Evolutionary conservation across 2,329 filamentous ascomycete species (phyloP).

Genomic region (Stromatinia cepivora): DNA sequence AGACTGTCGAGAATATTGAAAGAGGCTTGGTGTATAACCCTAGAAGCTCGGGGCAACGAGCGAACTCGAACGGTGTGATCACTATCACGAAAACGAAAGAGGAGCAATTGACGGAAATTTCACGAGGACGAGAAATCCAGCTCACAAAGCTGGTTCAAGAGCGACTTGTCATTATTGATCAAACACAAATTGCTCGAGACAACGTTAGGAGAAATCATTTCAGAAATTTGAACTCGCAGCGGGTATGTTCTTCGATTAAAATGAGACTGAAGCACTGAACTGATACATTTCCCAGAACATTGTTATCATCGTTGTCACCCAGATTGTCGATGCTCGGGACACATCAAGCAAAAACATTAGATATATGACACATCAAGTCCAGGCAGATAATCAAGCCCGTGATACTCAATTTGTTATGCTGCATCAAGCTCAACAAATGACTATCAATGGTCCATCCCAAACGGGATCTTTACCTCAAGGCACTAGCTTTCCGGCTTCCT

Average conservation of each 20-base stretch:
- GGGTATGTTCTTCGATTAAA: slow-evolving; percentile 29
- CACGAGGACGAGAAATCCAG: slow-evolving; percentile 29
- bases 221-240: slow-evolving; percentile 34
- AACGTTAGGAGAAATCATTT: slow-evolving; percentile 40
- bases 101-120: slow-evolving; percentile 24
- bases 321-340: slow-evolving; percentile 35
- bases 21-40: slow-evolving; percentile 33
- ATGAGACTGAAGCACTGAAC: slow-evolving; percentile 12
- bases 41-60: slow-evolving; percentile 21
- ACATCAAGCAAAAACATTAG: slow-evolving; percentile 30
- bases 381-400: slow-evolving; percentile 28
- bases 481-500: not conserved
- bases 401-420: slow-evolving; percentile 30
- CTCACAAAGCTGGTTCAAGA: slow-evolving; percentile 27
- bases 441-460: slow-evolving; percentile 18
- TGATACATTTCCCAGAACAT: slow-evolving; percentile 34
- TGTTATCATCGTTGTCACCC: slow-evolving; percentile 36
- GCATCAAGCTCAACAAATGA: slow-evolving; percentile 27
- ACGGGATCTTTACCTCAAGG: slow-evolving; percentile 11
- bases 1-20: slow-evolving; percentile 28
- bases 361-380: slow-evolving; percentile 36
- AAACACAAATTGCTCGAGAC: slow-evolving; percentile 30
- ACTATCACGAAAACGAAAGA: slow-evolving; percentile 29
- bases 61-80: slow-evolving; percentile 25
- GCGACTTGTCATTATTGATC: slow-evolving; percentile 25